Percentiles rank a stretch among this genome's conserved stretches.
These are phyloP conservation scores for Pleurotus cornucopiae DNA, from an alignment of 768 basidiomycete genomes.

Conservation along the genomic window DNA sequence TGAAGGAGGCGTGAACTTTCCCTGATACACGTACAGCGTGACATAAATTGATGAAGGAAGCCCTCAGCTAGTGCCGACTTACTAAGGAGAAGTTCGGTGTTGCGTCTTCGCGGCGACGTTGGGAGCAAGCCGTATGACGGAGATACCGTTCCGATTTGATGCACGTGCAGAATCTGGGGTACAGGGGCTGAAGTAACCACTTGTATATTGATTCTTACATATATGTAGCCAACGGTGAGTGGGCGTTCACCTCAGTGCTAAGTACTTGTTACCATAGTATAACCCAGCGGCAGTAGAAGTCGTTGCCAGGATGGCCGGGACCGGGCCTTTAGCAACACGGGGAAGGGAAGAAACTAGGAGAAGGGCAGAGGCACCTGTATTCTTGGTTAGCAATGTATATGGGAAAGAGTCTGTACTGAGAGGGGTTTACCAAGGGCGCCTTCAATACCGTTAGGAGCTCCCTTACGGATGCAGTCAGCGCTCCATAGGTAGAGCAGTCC, in stretches of 20 bases:
- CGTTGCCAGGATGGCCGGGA: conserved; percentile 59
- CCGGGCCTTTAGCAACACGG: conserved; percentile 67
- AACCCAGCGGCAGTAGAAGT: conserved; percentile 56
- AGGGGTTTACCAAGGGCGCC: conserved; percentile 63
- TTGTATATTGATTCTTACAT: too few relatives aligned
- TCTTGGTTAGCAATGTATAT: not conserved
- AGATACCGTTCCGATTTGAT: too few relatives aligned
- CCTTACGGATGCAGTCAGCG: conserved; percentile 70
- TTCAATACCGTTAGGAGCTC: conserved; percentile 71
- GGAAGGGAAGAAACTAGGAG: conserved; percentile 73
- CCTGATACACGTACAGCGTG: too few relatives aligned
- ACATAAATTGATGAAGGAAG: too few relatives aligned
- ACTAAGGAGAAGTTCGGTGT: too few relatives aligned
- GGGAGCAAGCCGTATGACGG: too few relatives aligned
- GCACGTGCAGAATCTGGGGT: too few relatives aligned
- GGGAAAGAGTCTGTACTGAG: not conserved
- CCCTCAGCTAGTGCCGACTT: too few relatives aligned
- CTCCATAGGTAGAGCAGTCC: conserved; percentile 79
- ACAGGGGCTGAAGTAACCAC: too few relatives aligned
- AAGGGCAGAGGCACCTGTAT: conserved; percentile 73
- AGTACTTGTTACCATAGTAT: conserved; percentile 67
- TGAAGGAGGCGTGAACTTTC: too few relatives aligned
- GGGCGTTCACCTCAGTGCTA: conserved; percentile 27
- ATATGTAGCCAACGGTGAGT: too few relatives aligned
- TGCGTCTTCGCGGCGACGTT: too few relatives aligned